Base-by-base conservation (phyloP, 495 filamentous ascomycete species). In the Usnea hakonensis region DNA sequence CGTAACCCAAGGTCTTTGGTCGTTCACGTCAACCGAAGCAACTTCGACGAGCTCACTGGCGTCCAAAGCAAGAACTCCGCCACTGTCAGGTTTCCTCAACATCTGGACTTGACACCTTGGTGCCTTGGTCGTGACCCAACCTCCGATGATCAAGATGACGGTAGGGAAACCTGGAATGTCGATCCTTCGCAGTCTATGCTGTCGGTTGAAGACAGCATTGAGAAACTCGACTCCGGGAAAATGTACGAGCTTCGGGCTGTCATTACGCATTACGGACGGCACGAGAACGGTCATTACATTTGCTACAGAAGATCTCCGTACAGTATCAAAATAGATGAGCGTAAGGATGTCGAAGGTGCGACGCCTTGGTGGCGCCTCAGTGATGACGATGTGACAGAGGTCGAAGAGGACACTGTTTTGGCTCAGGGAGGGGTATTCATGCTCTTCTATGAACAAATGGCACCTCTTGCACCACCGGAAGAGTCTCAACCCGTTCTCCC, bases 241-340 rank as follows among this genome's bases (percentile, higher is more conserved):
- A 74, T 82, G 0, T 98, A 95, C 69, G 83, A 89, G 67, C 76
- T 98, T 33, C 85, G 89, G 26, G 90, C 91, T 9, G 89, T 95
- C 3, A 80, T 97, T 28, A 90, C 90, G 5, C 94, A 99, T 72
- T 87, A 87, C 63, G 95, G 94, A 6, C 79, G 86, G 23, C 95
- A 97, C 69, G 90, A 96, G 62, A 96, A 94, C 65, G 95, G 95
- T 0, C 95, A 99, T 75, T 97, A 99, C 68, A 84, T 96, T 58
- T 93, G 90, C 70, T 97, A 94, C 69, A 77, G 90, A 48, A 86
- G 86, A 68, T 85, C 89, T 69, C 72, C 77, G 8, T 74, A 79
- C 26, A 66, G 73, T 44, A 61, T 70, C 9, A 70, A 77, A 46
- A 71, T 66, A 19, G 75, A 77, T 23, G 71, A 71, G 6, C 74